These are phyloP conservation scores for Martiniozyma asiatica DNA, from an alignment of 1,139 yeast genomes.

Conservation along the genomic window DNA sequence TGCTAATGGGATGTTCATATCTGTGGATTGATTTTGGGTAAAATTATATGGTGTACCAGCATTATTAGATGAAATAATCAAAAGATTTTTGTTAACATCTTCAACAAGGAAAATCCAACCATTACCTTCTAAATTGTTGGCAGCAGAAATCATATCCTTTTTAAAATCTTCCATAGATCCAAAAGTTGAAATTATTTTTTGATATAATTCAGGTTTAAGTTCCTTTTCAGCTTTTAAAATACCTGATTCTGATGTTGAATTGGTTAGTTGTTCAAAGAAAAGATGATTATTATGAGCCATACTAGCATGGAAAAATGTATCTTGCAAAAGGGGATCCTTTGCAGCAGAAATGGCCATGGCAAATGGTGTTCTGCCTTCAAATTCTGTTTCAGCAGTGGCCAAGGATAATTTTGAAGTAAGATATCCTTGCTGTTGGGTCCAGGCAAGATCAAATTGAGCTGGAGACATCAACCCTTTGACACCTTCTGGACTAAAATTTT, in stretches of 20 bases:
- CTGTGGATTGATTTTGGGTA: conserved; percentile 63
- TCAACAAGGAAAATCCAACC: conserved; percentile 92
- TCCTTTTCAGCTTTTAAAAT: conserved; percentile 30
- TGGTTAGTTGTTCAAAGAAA: conserved; percentile 68
- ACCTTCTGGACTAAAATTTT: conserved; percentile 38
- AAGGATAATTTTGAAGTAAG: conserved; percentile 60
- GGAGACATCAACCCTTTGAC: conserved; percentile 63
- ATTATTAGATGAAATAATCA: conserved; percentile 55
- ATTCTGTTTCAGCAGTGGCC: conserved; percentile 65
- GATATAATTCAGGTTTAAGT: conserved; percentile 22
- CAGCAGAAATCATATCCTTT: conserved; percentile 40
- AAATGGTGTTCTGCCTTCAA: conserved; percentile 69
- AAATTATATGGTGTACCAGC: conserved; percentile 87
- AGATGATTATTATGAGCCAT: conserved; percentile 90
- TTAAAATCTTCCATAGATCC: conserved; percentile 42
- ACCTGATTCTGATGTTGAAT: too few relatives aligned
- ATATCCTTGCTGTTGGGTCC: conserved; percentile 71
- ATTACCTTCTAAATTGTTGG: conserved; percentile 48
- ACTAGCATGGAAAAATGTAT: conserved; percentile 76
- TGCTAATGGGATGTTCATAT: conserved; percentile 61
- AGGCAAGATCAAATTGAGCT: conserved; percentile 57
- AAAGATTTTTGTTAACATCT: conserved; percentile 51
- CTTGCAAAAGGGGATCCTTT: conserved; percentile 54
- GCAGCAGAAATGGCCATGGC: conserved; percentile 68
- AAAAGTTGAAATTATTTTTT: conserved; percentile 25